Percentiles rank a stretch among this genome's conserved stretches.
Evolutionary conservation across 2,329 filamentous ascomycete species (phyloP).

Genomic region (Trichoderma arundinaceum): DNA sequence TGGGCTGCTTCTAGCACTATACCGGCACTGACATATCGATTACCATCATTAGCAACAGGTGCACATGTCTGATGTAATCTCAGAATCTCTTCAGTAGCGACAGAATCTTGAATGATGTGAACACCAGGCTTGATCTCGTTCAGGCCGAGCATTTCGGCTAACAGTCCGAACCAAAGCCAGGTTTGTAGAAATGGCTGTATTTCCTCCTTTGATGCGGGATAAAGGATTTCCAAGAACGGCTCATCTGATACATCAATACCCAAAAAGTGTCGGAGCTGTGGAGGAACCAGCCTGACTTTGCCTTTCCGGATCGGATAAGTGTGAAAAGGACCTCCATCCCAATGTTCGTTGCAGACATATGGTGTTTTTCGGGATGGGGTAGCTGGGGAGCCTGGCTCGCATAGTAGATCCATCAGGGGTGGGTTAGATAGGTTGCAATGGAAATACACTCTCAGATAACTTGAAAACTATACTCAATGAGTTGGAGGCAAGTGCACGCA

Average conservation of each 20-base stretch:
- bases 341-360: conserved; percentile 37
- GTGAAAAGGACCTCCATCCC: conserved; percentile 40
- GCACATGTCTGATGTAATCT: conserved; percentile 30
- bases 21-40: conserved; percentile 20
- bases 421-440: neutral
- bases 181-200: conserved; percentile 41
- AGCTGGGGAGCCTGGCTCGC: conserved; percentile 34
- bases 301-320: conserved; percentile 37
- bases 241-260: conserved; percentile 11
- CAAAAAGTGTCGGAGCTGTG: conserved; percentile 22
- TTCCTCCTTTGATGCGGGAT: conserved; percentile 36
- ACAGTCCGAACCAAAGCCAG: conserved; percentile 44
- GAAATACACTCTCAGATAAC: neutral
- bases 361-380: conserved; percentile 32
- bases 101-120: conserved; percentile 29
- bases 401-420: conserved; percentile 36
- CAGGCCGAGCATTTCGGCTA: conserved; percentile 41
- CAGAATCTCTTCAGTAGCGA: conserved; percentile 32
- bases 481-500: neutral
- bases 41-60: conserved; percentile 21
- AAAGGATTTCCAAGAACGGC: conserved; percentile 32
- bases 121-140: conserved; percentile 36
- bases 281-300: conserved; percentile 28
- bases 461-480: neutral
- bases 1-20: conserved; percentile 12